These are phyloP conservation scores for Aspergillus bridgeri DNA, from an alignment of 495 filamentous ascomycete species.

Conservation along the genomic window DNA sequence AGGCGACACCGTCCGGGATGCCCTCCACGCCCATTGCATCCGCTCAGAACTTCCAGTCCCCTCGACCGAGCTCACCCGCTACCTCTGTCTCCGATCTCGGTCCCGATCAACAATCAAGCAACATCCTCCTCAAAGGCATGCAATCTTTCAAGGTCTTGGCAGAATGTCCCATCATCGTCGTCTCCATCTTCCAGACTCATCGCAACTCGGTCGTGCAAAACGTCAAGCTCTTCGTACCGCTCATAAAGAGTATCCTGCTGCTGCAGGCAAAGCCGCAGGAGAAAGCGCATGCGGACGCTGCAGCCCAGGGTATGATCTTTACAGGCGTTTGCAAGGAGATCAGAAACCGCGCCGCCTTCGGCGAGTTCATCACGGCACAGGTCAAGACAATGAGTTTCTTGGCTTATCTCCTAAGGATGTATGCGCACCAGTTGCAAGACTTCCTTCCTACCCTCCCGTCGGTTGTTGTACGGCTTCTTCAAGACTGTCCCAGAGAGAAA, in stretches of 20 bases:
- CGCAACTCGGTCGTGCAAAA: constrained; percentile 72
- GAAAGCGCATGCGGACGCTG: constrained; percentile 82
- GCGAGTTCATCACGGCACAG: constrained; percentile 95
- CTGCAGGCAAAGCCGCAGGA: constrained; percentile 92
- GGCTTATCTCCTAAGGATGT: constrained; percentile 87
- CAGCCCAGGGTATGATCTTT: constrained; percentile 70
- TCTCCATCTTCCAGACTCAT: constrained; percentile 95
- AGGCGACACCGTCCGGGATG: constrained; percentile 60
- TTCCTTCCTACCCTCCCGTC: constrained; percentile 85
- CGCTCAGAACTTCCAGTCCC: constrained; percentile 73
- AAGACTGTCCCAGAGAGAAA: constrained; percentile 92
- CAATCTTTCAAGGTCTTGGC: constrained; percentile 98
- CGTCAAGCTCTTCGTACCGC: constrained; percentile 87
- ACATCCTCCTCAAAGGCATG: constrained; percentile 85
- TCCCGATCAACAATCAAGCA: constrained; percentile 74
- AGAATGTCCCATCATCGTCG: constrained; percentile 97
- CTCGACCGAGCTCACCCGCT: constrained; percentile 84
- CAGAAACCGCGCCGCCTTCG: constrained; percentile 89
- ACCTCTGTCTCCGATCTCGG: constrained; percentile 73
- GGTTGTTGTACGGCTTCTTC: constrained; percentile 85
- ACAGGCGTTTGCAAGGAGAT: constrained; percentile 93
- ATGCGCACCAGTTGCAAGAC: constrained; percentile 81
- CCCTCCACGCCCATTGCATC: constrained; percentile 75
- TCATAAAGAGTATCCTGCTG: constrained; percentile 86
- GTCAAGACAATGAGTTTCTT: constrained; percentile 99